phyloP scores from a whole-genome alignment of 345 rosid genomes.

The Populus davidiana region DNA sequence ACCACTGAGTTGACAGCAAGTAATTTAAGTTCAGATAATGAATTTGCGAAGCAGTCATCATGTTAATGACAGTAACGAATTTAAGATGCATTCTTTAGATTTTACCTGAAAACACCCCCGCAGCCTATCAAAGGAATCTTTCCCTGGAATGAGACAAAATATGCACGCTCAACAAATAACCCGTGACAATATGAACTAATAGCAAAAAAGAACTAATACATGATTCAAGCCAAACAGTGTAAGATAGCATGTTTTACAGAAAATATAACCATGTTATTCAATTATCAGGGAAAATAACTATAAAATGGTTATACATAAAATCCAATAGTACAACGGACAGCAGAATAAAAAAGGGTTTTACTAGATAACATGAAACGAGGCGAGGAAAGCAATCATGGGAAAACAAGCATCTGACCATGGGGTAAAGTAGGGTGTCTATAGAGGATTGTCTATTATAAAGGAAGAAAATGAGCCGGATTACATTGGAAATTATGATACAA shows the following conservation, averaged over 20 bases:
- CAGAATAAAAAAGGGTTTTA: not conserved
- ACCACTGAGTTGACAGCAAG: slow-evolving; percentile 52
- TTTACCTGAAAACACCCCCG: slow-evolving; percentile 88
- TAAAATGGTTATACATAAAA: not conserved
- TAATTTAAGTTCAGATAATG: slow-evolving; percentile 2
- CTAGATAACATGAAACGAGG: not conserved
- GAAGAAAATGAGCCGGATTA: not conserved
- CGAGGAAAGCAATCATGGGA: not conserved
- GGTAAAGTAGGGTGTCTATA: not conserved
- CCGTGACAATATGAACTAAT: not conserved
- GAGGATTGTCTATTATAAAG: not conserved
- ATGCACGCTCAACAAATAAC: not conserved
- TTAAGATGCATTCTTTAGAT: not conserved
- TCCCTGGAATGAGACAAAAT: slow-evolving; percentile 50
- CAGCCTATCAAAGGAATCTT: slow-evolving; percentile 89
- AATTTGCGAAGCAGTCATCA: not conserved
- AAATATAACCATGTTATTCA: not conserved
- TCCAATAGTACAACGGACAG: not conserved
- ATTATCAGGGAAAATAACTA: not conserved
- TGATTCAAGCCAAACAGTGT: not conserved
- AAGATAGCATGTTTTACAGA: not conserved
- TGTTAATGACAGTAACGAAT: not conserved
- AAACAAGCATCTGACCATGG: not conserved
- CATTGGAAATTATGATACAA: not conserved
- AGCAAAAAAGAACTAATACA: not conserved